phyloP scores from a whole-genome alignment of 805 yeast species.

The Tetrapisispora phaffii region DNA sequence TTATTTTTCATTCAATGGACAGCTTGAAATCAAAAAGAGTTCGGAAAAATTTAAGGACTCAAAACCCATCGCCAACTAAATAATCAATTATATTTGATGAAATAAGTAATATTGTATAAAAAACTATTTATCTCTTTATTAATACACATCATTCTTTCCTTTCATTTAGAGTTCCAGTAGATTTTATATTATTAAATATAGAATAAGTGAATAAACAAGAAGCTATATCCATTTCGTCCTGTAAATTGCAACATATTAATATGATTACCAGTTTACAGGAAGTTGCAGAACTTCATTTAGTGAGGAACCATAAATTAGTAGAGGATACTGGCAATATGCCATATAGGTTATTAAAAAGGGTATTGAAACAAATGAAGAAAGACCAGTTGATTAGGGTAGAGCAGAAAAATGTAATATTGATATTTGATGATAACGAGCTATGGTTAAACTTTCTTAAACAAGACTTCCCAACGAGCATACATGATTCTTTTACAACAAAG shows the following conservation, averaged over 20 bases:
- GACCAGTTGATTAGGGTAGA: conserved; percentile 30
- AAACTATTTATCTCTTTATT: too few relatives aligned
- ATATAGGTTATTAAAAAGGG: conserved; percentile 24
- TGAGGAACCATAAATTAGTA: conserved; percentile 17
- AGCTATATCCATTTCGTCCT: too few relatives aligned
- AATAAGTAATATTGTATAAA: too few relatives aligned
- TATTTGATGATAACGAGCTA: conserved; percentile 33
- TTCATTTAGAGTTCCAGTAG: too few relatives aligned
- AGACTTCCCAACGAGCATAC: conserved; percentile 31
- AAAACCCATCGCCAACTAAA: too few relatives aligned
- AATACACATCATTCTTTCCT: too few relatives aligned
- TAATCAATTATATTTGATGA: too few relatives aligned
- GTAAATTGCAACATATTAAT: background rate
- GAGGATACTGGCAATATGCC: conserved; percentile 28
- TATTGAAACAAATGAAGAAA: conserved; percentile 22
- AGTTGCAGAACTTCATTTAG: conserved; percentile 17
- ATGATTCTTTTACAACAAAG: conserved; percentile 24
- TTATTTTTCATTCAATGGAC: too few relatives aligned
- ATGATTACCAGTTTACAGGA: conserved; percentile 7
- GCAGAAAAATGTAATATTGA: conserved; percentile 21
- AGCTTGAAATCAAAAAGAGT: too few relatives aligned
- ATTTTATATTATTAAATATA: too few relatives aligned
- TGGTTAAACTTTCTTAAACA: conserved; percentile 27
- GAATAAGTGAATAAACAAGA: too few relatives aligned
- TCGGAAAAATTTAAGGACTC: too few relatives aligned